Percentiles rank a stretch among this genome's conserved stretches.
Evolutionary conservation across 2,329 filamentous ascomycete genomes (phyloP).

Genomic region (Phaeomoniella chlamydospora): DNA sequence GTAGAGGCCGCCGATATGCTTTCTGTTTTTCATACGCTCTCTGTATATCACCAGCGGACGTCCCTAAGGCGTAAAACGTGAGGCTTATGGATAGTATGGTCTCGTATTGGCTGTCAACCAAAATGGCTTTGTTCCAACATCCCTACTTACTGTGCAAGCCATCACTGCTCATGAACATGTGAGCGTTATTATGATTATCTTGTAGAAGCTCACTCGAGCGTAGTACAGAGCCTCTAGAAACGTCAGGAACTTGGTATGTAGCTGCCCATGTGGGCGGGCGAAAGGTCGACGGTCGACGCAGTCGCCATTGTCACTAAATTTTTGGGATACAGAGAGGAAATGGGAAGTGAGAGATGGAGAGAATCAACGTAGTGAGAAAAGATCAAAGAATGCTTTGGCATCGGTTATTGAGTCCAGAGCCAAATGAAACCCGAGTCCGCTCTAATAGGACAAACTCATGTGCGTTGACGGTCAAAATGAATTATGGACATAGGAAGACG

Average conservation of each 20-base stretch:
- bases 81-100: constrained; percentile 72
- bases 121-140: too few species aligned
- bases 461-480: too few species aligned
- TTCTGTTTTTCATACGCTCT: constrained; percentile 50
- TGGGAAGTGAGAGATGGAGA: too few species aligned
- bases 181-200: constrained; percentile 55
- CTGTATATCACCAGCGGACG: constrained; percentile 43
- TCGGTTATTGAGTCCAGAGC: too few species aligned
- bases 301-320: constrained; percentile 36
- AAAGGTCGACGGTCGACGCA: constrained; percentile 30
- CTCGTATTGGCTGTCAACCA: too few species aligned
- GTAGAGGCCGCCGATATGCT: constrained; percentile 47
- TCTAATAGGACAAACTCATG: too few species aligned
- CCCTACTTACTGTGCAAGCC: constrained; percentile 78
- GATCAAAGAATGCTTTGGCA: too few species aligned
- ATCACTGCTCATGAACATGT: constrained; percentile 63
- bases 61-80: constrained; percentile 62
- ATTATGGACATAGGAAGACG: too few species aligned
- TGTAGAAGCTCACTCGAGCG: constrained; percentile 57
- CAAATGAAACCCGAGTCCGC: too few species aligned
- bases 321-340: too few species aligned
- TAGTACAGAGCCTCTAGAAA: constrained; percentile 43
- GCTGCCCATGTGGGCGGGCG: constrained; percentile 25
- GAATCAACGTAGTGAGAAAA: too few species aligned
- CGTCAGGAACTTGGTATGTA: constrained; percentile 29